Percentiles rank a stretch among this genome's conserved stretches.
These are phyloP conservation scores for Dorcoceras hygrometricum DNA, from an alignment of 257 asterid species.

Conservation along the genomic window DNA sequence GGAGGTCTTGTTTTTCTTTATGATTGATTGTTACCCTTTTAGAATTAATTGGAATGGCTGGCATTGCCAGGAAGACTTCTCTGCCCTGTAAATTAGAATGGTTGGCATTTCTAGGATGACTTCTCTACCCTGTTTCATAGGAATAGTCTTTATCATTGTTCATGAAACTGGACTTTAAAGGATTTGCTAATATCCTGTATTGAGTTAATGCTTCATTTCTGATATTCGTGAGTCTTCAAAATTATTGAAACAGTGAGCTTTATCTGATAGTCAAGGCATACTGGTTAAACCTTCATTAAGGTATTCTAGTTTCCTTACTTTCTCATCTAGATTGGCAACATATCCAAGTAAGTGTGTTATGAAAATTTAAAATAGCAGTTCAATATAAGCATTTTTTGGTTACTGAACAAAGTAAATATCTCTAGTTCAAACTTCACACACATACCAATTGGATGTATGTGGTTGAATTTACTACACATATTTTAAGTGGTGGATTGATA, in stretches of 20 bases:
- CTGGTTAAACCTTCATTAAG: background rate
- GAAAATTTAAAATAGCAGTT: background rate
- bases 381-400: background rate
- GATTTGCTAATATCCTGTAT: background rate
- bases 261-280: background rate
- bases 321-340: background rate
- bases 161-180: no score
- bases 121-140: background rate
- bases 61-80: background rate
- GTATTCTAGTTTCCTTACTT: background rate
- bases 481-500: background rate
- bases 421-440: no score
- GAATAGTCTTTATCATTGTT: background rate
- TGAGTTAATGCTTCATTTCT: background rate
- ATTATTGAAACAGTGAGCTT: background rate
- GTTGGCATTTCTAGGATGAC: no score
- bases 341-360: background rate
- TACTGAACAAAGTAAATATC: no score
- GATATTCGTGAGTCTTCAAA: background rate
- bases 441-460: background rate
- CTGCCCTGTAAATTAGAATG: background rate
- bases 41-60: no score
- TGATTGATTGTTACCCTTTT: background rate
- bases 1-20: background rate
- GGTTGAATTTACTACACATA: background rate